These are phyloP conservation scores for Pyracantha coccinea DNA, from an alignment of 331 rosid genomes.

Conservation along the genomic window DNA sequence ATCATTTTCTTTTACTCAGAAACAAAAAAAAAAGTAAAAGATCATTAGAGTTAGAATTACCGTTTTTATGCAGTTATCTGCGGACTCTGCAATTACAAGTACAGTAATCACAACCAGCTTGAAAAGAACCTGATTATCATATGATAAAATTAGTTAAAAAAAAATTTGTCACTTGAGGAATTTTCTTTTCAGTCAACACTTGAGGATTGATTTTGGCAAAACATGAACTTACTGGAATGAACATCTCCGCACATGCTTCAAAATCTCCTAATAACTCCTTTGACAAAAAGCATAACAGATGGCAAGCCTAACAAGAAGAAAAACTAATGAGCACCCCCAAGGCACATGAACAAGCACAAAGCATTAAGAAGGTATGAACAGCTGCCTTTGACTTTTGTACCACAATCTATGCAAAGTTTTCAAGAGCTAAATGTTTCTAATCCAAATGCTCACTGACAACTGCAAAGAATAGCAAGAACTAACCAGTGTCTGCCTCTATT, in stretches of 20 bases:
- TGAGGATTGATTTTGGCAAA: conserved; percentile 13
- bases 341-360: neutral
- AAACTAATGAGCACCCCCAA: conserved; percentile 1
- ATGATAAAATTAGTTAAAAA: conserved; percentile 20
- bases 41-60: conserved; percentile 30
- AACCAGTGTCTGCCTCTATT: neutral
- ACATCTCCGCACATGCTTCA: conserved; percentile 86
- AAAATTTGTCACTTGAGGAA: neutral
- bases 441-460: neutral
- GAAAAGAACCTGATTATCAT: conserved; percentile 89
- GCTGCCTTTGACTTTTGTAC: neutral
- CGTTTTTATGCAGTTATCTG: conserved; percentile 98
- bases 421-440: neutral
- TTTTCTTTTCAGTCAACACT: neutral
- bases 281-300: conserved; percentile 86
- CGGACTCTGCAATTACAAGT: conserved; percentile 98
- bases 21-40: neutral
- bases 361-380: neutral
- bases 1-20: neutral
- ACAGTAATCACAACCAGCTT: conserved; percentile 99
- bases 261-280: conserved; percentile 99
- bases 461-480: neutral
- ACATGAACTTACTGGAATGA: conserved; percentile 77
- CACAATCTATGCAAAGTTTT: neutral
- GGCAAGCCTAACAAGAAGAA: conserved; percentile 70